Evolutionary conservation across 1,139 yeast genomes (phyloP).

Genomic region (Ashbya aceris): DNA sequence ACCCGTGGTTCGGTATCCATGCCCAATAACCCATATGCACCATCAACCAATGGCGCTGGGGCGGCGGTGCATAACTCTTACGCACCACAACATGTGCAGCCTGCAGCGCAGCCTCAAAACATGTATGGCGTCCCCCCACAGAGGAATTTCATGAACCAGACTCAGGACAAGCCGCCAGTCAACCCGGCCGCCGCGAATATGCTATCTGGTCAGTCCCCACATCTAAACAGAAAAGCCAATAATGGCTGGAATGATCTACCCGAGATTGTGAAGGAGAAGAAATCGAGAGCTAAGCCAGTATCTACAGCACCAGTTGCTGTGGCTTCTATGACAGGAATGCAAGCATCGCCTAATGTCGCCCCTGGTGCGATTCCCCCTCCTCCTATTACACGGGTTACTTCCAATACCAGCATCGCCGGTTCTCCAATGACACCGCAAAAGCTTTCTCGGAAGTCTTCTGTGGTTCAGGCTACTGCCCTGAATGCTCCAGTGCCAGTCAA

Average conservation of each 20-base stretch:
- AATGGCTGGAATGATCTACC: constrained; percentile 97
- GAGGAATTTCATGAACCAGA: constrained; percentile 1
- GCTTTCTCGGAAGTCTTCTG: constrained; percentile 6
- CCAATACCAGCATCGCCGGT: constrained; percentile 16
- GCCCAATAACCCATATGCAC: constrained; percentile 31
- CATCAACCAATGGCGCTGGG: constrained; percentile 12
- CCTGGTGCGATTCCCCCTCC: constrained; percentile 17
- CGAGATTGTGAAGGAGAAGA: constrained; percentile 46
- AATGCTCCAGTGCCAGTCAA: constrained; percentile 27
- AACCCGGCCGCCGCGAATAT: constrained; percentile 9
- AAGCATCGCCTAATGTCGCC: constrained; percentile 8
- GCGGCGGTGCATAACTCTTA: constrained; percentile 8
- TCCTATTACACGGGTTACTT: constrained; percentile 16
- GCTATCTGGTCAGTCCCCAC: constrained; percentile 30
- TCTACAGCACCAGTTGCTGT: constrained; percentile 24
- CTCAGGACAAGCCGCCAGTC: constrained; percentile 12
- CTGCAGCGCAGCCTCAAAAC: constrained; percentile 11
- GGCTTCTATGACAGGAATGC: constrained; percentile 13
- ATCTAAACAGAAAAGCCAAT: constrained; percentile 44
- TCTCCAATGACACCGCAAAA: constrained; percentile 15
- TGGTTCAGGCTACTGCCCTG: constrained; percentile 17
- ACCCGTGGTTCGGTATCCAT: constrained; percentile 14
- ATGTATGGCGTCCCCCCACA: constrained; percentile 8
- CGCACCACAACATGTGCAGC: constrained; percentile 7
- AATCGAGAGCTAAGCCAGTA: constrained; percentile 37